Percentiles rank a stretch among this genome's conserved stretches.
Conservation (phyloP, 805 yeast genomes). For the Lipomyces starkeyi region DNA sequence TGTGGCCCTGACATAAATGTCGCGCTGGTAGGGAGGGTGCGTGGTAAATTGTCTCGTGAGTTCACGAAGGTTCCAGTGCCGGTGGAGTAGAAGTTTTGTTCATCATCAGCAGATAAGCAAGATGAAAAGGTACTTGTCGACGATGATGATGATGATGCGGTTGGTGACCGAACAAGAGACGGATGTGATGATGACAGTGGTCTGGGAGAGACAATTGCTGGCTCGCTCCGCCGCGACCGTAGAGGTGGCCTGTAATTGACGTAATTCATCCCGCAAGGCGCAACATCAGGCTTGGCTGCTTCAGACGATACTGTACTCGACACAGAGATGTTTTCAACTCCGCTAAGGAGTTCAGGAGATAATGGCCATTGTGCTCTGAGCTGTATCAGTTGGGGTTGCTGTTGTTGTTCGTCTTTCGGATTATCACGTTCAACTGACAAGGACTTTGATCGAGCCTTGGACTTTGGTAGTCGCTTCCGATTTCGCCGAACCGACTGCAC, state of each 20-base stretch:
- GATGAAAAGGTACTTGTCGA: slow-evolving; percentile 2
- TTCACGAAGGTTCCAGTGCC: background rate
- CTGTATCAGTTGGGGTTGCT: background rate
- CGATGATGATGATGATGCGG: slow-evolving; percentile 13
- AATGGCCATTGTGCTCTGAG: slow-evolving; percentile 4
- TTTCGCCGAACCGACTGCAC: slow-evolving; percentile 91
- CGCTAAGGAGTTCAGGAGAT: slow-evolving; percentile 1
- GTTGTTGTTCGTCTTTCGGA: background rate
- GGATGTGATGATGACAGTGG: background rate
- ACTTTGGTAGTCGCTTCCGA: slow-evolving; percentile 66
- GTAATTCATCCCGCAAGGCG: slow-evolving; percentile 6
- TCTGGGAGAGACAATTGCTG: background rate
- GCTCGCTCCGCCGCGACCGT: background rate
- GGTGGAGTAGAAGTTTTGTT: slow-evolving; percentile 10
- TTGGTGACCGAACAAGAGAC: slow-evolving; percentile 1
- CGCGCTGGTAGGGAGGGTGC: slow-evolving; percentile 14
- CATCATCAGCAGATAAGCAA: slow-evolving; percentile 1
- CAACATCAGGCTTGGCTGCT: background rate
- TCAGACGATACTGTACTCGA: background rate
- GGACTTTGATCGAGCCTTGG: slow-evolving; percentile 34
- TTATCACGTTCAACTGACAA: slow-evolving; percentile 23
- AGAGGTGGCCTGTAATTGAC: slow-evolving; percentile 4
- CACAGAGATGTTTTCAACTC: background rate
- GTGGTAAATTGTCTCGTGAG: slow-evolving; percentile 10
- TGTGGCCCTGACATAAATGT: slow-evolving; percentile 4